A percentile compares a stretch with the other conserved stretches of the same genome.
phyloP scores from a whole-genome alignment of 352 stramenopile species.

The Phytophthora cryptogea region DNA sequence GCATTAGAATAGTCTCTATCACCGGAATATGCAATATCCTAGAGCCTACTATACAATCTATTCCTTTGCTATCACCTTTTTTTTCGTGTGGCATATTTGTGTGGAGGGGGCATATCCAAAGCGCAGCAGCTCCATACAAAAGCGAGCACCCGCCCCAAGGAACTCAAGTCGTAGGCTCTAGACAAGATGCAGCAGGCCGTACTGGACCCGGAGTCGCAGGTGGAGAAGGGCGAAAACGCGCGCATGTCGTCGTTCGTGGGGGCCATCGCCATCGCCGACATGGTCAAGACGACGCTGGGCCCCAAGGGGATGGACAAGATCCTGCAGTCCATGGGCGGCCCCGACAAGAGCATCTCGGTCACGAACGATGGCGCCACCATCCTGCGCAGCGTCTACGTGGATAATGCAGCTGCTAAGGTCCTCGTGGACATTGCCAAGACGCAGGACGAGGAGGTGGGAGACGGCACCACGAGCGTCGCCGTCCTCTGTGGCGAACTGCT shows the following conservation, averaged over 20 bases:
- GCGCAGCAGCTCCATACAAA: slow-evolving; percentile 30
- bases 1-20: not conserved
- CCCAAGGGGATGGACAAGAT: slow-evolving; percentile 99
- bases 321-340: slow-evolving; percentile 92
- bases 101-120: slow-evolving; percentile 30
- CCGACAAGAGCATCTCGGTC: slow-evolving; percentile 92
- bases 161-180: not conserved
- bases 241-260: slow-evolving; percentile 98
- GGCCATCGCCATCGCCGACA: slow-evolving; percentile 99
- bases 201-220: slow-evolving; percentile 79
- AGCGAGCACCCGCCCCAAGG: too few species aligned
- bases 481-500: slow-evolving; percentile 98
- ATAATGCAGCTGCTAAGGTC: slow-evolving; percentile 99
- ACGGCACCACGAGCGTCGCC: slow-evolving; percentile 97
- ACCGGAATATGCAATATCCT: not conserved
- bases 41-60: not conserved
- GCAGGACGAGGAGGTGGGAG: slow-evolving; percentile 98
- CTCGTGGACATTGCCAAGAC: slow-evolving; percentile 99
- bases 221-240: slow-evolving; percentile 97
- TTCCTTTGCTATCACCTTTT: not conserved
- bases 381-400: slow-evolving; percentile 96
- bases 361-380: slow-evolving; percentile 99
- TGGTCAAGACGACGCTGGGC: slow-evolving; percentile 99
- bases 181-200: slow-evolving; percentile 55
- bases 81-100: not conserved